Evolutionary conservation across 2,329 filamentous ascomycete genomes (phyloP).

Genomic region (Elsinoe batatas): DNA sequence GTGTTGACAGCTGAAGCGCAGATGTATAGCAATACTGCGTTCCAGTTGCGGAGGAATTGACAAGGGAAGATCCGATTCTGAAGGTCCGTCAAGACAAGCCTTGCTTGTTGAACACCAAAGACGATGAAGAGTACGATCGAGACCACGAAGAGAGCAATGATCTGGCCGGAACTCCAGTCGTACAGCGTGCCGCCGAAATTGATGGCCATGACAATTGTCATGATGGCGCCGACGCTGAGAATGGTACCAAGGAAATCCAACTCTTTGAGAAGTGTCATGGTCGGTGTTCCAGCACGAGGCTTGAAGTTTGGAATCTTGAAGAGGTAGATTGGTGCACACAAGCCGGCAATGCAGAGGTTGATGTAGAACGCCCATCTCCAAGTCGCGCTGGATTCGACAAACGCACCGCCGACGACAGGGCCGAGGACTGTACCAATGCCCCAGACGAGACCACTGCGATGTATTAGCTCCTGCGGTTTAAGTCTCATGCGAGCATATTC

Average conservation of each 20-base stretch:
- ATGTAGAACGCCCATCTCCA: conserved; percentile 44
- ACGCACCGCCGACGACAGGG: conserved; percentile 27
- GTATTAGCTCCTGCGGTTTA: conserved; percentile 12
- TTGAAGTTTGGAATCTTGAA: conserved; percentile 32
- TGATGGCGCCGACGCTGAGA: conserved; percentile 35
- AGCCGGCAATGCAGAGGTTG: conserved; percentile 42
- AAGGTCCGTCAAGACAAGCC: conserved; percentile 40
- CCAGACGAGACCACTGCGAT: conserved; percentile 19
- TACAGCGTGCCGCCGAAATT: conserved; percentile 43
- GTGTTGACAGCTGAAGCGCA: conserved; percentile 30
- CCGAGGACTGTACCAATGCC: conserved; percentile 23
- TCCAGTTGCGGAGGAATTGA: conserved; percentile 33
- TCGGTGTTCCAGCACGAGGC: conserved; percentile 7
- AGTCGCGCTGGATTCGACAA: conserved; percentile 20
- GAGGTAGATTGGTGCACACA: conserved; percentile 35
- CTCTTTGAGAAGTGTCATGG: conserved; percentile 15
- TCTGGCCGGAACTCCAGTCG: conserved; percentile 36
- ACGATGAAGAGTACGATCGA: conserved; percentile 36
- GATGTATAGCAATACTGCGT: conserved; percentile 36
- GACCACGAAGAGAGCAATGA: conserved; percentile 40
- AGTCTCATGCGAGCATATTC: not conserved
- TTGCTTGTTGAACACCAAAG: conserved; percentile 41
- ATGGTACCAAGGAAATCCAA: conserved; percentile 41
- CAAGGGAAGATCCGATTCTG: conserved; percentile 40
- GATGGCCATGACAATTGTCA: conserved; percentile 39